Conservation (phyloP, 805 yeast genomes). For the Scheffersomyces ergatensis region DNA sequence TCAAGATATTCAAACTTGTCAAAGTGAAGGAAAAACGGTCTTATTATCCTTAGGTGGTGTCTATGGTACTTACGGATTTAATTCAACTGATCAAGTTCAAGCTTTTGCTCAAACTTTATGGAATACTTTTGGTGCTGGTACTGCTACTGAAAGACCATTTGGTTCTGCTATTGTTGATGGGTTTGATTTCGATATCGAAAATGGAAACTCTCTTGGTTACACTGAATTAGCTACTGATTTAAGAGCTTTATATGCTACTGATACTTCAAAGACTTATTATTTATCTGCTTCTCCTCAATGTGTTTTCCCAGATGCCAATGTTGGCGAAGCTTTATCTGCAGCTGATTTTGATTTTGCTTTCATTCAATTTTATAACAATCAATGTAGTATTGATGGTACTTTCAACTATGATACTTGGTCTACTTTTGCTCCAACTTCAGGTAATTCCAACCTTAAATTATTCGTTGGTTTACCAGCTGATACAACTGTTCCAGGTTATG, state of each 20-base stretch:
- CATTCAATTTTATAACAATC: slow-evolving; percentile 87
- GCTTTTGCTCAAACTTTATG: slow-evolving; percentile 41
- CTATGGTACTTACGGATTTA: slow-evolving; percentile 45
- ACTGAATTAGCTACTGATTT: slow-evolving; percentile 29
- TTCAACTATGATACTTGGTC: slow-evolving; percentile 77
- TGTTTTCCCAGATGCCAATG: slow-evolving; percentile 69
- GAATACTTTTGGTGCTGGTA: slow-evolving; percentile 35
- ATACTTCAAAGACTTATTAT: slow-evolving; percentile 56
- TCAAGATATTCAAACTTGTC: slow-evolving; percentile 70
- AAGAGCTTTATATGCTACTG: slow-evolving; percentile 13
- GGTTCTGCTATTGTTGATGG: slow-evolving; percentile 32
- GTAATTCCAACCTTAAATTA: slow-evolving; percentile 67
- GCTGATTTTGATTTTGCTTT: slow-evolving; percentile 77
- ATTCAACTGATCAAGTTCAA: slow-evolving; percentile 51
- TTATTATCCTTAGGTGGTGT: slow-evolving; percentile 62
- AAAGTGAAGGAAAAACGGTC: slow-evolving; percentile 68
- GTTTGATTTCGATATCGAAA: slow-evolving; percentile 32
- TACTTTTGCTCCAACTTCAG: slow-evolving; percentile 57
- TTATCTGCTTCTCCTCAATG: slow-evolving; percentile 94
- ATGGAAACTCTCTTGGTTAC: slow-evolving; percentile 15
- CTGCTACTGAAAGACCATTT: slow-evolving; percentile 20
- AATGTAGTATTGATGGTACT: slow-evolving; percentile 49
- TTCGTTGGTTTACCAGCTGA: slow-evolving; percentile 72
- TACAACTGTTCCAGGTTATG: slow-evolving; percentile 52
- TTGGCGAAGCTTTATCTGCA: slow-evolving; percentile 30